A percentile compares a stretch with the other conserved stretches of the same genome.
phyloP scores from a whole-genome alignment of 805 yeast species.

The Scheffersomyces coipomensis region DNA sequence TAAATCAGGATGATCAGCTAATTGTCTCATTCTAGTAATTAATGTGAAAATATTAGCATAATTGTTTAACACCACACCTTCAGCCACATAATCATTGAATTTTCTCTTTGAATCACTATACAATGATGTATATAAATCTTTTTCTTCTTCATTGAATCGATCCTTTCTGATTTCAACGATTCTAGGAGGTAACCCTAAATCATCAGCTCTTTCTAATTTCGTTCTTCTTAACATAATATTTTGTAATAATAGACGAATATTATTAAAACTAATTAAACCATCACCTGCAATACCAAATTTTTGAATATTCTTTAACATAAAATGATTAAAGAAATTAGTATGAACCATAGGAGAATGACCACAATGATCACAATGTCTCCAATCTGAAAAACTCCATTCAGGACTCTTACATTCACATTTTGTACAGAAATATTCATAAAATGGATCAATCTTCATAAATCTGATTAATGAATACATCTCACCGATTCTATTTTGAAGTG shows the following conservation, averaged over 20 bases:
- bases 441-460: conserved; percentile 81
- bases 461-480: conserved; percentile 92
- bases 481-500: conserved; percentile 93
- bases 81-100: conserved; percentile 89
- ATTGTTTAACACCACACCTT: conserved; percentile 94
- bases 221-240: conserved; percentile 93
- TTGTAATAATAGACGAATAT: conserved; percentile 69
- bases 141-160: conserved; percentile 89
- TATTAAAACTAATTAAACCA: conserved; percentile 73
- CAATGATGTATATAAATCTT: conserved; percentile 83
- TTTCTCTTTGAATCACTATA: conserved; percentile 85
- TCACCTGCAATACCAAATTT: conserved; percentile 79
- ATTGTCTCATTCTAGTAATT: conserved; percentile 95
- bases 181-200: conserved; percentile 94
- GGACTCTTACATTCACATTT: conserved; percentile 81
- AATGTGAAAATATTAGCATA: conserved; percentile 96
- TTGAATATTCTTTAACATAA: conserved; percentile 91
- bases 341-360: conserved; percentile 94
- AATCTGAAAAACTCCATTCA: conserved; percentile 83
- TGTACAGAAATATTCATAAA: conserved; percentile 88
- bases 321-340: conserved; percentile 92
- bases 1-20: conserved; percentile 97
- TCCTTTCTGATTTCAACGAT: conserved; percentile 87
- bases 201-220: conserved; percentile 95
- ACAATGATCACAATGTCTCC: conserved; percentile 82